Evolutionary conservation across 2,329 filamentous ascomycete genomes (phyloP).

Genomic region (Nigrospora sphaerica): DNA sequence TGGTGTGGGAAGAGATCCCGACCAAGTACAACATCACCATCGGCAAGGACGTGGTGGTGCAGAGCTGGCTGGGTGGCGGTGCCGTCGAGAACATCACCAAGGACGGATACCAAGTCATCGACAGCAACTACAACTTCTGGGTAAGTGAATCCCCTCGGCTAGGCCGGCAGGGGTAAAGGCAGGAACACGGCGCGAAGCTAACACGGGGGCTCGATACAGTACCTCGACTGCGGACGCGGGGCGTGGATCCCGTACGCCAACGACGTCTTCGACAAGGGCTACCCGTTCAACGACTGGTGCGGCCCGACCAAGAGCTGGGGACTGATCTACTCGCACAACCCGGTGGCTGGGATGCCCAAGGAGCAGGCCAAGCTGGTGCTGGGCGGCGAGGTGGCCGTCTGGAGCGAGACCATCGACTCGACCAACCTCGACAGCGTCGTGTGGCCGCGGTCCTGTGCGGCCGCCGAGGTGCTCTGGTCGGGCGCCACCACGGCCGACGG

Average conservation of each 20-base stretch:
- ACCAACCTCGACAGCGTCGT: constrained; percentile 68
- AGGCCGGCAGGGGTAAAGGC: neutral
- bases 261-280: constrained; percentile 41
- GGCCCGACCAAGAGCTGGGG: constrained; percentile 74
- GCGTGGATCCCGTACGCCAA: constrained; percentile 69
- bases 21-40: constrained; percentile 71
- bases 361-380: constrained; percentile 61
- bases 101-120: constrained; percentile 63
- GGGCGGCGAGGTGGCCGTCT: constrained; percentile 76
- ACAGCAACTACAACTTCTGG: constrained; percentile 73
- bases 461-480: constrained; percentile 75
- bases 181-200: neutral
- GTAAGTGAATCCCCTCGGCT: constrained; percentile 25
- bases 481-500: constrained; percentile 59
- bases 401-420: constrained; percentile 73
- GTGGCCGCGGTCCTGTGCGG: constrained; percentile 71
- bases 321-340: constrained; percentile 74
- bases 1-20: constrained; percentile 88
- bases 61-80: constrained; percentile 65
- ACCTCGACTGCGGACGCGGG: constrained; percentile 77
- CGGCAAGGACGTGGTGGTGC: constrained; percentile 64
- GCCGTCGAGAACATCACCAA: constrained; percentile 54
- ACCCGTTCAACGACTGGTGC: constrained; percentile 78
- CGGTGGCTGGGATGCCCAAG: constrained; percentile 53
- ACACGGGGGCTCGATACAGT: constrained; percentile 34